Percentiles rank a stretch among this genome's conserved stretches.
Evolutionary conservation across 352 stramenopile genomes (phyloP).

Genomic region (Phytophthora litchii): DNA sequence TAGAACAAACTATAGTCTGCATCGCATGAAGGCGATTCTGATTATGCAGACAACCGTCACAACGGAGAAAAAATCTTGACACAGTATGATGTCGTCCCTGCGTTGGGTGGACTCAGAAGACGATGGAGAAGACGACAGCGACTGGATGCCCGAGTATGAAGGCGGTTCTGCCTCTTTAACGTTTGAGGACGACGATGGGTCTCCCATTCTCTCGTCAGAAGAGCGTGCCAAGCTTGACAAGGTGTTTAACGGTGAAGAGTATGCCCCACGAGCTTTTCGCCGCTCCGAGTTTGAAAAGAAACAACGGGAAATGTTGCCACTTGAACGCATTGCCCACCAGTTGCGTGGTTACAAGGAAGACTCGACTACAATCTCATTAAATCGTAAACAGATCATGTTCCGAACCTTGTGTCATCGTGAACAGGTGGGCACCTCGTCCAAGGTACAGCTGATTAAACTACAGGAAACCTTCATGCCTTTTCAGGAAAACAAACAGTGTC

Average conservation of each 20-base stretch:
- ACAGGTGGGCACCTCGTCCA: slow-evolving; percentile 64
- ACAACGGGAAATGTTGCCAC: slow-evolving; percentile 48
- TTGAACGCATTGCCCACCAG: slow-evolving; percentile 76
- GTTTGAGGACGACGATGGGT: slow-evolving; percentile 35
- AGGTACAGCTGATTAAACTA: slow-evolving; percentile 66
- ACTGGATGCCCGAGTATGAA: slow-evolving; percentile 37
- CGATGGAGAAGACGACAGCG: slow-evolving; percentile 35
- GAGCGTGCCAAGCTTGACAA: slow-evolving; percentile 62
- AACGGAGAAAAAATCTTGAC: slow-evolving; percentile 8
- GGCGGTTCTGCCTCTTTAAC: slow-evolving; percentile 28
- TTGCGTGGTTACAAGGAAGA: slow-evolving; percentile 58
- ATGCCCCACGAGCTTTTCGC: slow-evolving; percentile 64
- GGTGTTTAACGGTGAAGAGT: slow-evolving; percentile 69
- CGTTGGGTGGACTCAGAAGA: slow-evolving; percentile 32
- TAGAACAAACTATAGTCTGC: no score
- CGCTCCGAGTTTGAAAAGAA: slow-evolving; percentile 62
- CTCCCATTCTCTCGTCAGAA: slow-evolving; percentile 49
- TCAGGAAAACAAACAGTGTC: slow-evolving; percentile 78
- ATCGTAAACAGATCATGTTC: slow-evolving; percentile 51
- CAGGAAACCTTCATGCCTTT: slow-evolving; percentile 87
- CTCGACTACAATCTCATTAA: neutral
- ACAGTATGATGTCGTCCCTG: slow-evolving; percentile 32
- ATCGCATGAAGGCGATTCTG: slow-evolving; percentile 7
- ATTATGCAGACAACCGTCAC: slow-evolving; percentile 14
- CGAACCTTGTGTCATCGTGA: slow-evolving; percentile 72